Percentiles rank a stretch among this genome's conserved stretches.
Evolutionary conservation across 83 land plant species (phyloP).

Genomic region (Larix sibirica): DNA sequence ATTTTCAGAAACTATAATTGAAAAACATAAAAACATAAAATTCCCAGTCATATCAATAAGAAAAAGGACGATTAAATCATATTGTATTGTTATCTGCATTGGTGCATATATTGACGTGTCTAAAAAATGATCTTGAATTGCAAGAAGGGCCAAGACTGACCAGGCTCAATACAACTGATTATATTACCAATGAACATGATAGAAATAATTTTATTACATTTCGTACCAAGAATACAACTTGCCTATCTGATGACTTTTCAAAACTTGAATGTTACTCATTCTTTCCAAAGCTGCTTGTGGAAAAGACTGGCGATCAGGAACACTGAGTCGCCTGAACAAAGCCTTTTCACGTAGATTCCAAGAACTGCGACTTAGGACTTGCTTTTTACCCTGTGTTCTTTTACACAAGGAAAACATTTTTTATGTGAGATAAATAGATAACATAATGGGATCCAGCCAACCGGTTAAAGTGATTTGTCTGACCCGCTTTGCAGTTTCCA

Average conservation of each 20-base stretch:
- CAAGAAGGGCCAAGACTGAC: neutral
- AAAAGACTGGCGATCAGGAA: neutral
- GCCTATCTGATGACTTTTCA: neutral
- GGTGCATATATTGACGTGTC: neutral
- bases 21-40: neutral
- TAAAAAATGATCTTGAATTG: neutral
- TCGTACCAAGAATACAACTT: slow-evolving; percentile 17
- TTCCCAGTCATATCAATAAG: neutral
- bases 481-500: slow-evolving; percentile 12
- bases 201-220: slow-evolving; percentile 14
- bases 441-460: neutral
- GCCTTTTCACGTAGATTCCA: neutral
- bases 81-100: neutral
- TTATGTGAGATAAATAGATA: slow-evolving; percentile 3
- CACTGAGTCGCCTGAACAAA: neutral
- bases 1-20: neutral
- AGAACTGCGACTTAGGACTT: neutral
- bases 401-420: neutral
- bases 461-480: neutral
- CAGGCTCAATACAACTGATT: neutral
- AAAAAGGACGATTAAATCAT: neutral
- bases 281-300: neutral
- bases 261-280: neutral
- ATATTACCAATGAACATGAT: slow-evolving; percentile 10
- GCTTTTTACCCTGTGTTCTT: neutral